These are phyloP conservation scores for Trichosanthes cucumerina DNA, from an alignment of 306 rosid genomes.

Conservation along the genomic window DNA sequence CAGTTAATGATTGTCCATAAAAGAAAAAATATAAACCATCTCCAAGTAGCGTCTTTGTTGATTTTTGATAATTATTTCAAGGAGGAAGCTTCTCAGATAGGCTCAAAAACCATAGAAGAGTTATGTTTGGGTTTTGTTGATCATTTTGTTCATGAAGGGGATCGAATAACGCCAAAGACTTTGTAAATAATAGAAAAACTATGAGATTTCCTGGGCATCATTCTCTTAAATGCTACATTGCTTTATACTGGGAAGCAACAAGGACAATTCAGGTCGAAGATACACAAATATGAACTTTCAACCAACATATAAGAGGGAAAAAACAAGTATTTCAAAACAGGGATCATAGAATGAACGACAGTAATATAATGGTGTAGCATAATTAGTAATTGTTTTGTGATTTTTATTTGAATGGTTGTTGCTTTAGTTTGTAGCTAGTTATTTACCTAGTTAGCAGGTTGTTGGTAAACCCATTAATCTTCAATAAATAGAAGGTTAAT, in stretches of 20 bases:
- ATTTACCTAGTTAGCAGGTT: background rate
- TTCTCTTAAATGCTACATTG: background rate
- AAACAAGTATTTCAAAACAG: background rate
- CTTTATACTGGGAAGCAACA: constrained; percentile 31
- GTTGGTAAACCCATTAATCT: background rate
- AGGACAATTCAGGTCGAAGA: background rate
- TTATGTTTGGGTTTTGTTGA: background rate
- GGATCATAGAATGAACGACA: background rate
- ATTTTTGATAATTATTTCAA: background rate
- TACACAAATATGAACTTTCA: background rate
- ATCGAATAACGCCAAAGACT: background rate
- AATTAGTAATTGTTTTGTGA: background rate
- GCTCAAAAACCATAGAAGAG: background rate
- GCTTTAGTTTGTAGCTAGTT: background rate
- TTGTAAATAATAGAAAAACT: background rate
- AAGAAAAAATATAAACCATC: background rate
- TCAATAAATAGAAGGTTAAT: too few relatives aligned
- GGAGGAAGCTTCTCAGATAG: background rate
- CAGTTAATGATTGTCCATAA: background rate
- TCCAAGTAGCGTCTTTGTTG: too few relatives aligned
- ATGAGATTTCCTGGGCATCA: background rate
- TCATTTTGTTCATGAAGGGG: background rate
- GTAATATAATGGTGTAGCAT: background rate
- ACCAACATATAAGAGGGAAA: constrained; percentile 9
- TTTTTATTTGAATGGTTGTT: background rate